phyloP scores from a whole-genome alignment of 2,329 filamentous ascomycete genomes.

The Penicillium capsulatum region DNA sequence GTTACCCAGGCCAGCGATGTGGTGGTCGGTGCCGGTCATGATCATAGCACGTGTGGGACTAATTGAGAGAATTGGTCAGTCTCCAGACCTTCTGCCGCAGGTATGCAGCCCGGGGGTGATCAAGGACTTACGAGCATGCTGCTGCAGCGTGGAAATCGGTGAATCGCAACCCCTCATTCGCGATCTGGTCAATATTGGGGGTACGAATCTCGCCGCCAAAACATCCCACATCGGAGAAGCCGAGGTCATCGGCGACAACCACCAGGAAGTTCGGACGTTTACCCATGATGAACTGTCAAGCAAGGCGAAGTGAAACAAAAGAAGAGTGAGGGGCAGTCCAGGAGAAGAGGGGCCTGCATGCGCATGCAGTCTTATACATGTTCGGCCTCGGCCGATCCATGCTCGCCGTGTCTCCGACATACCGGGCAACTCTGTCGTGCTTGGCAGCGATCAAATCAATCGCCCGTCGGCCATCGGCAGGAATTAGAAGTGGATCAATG shows the following conservation, averaged over 20 bases:
- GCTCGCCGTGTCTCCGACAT: background rate
- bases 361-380: background rate
- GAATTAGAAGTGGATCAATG: background rate
- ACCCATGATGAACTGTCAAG: slow-evolving; percentile 1
- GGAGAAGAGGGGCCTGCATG: background rate
- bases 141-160: slow-evolving; percentile 63
- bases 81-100: background rate
- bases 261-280: slow-evolving; percentile 59
- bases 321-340: background rate
- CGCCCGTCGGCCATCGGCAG: slow-evolving; percentile 18
- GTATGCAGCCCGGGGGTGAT: too few species aligned
- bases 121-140: slow-evolving; percentile 51
- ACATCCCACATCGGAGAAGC: slow-evolving; percentile 57
- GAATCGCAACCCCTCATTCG: slow-evolving; percentile 54
- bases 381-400: background rate
- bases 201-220: slow-evolving; percentile 60
- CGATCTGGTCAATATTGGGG: slow-evolving; percentile 53
- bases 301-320: background rate
- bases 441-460: slow-evolving; percentile 13
- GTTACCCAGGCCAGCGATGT: slow-evolving; percentile 53
- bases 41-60: slow-evolving; percentile 61
- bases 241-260: slow-evolving; percentile 56
- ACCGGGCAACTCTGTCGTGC: slow-evolving; percentile 8
- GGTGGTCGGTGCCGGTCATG: slow-evolving; percentile 61
- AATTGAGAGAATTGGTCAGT: slow-evolving; percentile 1